A percentile compares a stretch with the other conserved stretches of the same genome.
phyloP scores from a whole-genome alignment of 257 asterid genomes.

The Solanum paucissectum region DNA sequence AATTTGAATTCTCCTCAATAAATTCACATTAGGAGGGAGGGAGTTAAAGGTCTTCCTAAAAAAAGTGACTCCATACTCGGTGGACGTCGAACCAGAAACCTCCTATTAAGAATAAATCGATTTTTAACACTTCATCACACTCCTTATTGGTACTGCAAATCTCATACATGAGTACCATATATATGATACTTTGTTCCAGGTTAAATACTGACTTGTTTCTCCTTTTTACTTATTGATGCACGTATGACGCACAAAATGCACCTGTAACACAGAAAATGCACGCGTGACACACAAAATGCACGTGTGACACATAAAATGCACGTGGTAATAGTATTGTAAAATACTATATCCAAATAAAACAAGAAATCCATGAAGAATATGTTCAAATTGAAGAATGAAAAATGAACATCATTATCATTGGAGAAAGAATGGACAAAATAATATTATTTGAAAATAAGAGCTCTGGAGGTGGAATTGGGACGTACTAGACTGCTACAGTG shows the following conservation, averaged over 20 bases:
- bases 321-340: too few relatives aligned
- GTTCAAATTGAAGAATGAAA: not conserved
- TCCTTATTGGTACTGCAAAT: too few relatives aligned
- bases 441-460: not conserved
- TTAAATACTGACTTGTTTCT: not conserved
- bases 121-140: not conserved
- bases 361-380: not conserved
- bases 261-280: too few relatives aligned
- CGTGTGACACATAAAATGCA: too few relatives aligned
- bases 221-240: not conserved
- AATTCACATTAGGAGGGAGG: not conserved
- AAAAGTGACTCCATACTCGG: too few relatives aligned
- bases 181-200: not conserved
- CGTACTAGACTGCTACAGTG: not conserved
- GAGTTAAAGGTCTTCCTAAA: not conserved
- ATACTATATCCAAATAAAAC: not conserved
- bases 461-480: not conserved
- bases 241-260: not conserved
- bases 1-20: not conserved
- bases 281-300: too few relatives aligned
- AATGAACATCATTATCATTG: not conserved
- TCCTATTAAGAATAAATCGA: too few relatives aligned
- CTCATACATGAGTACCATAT: not conserved
- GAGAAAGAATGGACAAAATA: not conserved
- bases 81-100: too few relatives aligned